Conservation (phyloP, 2,329 filamentous ascomycete species). For the Allantophomopsis lycopodina region DNA sequence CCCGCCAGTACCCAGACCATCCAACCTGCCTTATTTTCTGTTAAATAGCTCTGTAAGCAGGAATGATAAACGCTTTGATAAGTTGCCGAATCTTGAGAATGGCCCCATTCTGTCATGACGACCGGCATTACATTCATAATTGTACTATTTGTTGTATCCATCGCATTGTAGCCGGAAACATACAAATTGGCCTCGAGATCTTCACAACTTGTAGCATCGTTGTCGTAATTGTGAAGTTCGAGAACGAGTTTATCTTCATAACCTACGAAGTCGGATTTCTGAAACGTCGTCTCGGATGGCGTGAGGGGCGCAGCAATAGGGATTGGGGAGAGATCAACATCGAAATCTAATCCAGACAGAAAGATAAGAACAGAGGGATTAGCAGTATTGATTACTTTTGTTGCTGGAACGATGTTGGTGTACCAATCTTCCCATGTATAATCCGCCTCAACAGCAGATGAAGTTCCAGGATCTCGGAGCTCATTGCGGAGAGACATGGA, state of each 20-base stretch:
- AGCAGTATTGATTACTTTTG: slow-evolving; percentile 24
- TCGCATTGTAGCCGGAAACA: slow-evolving; percentile 25
- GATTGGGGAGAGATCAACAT: slow-evolving; percentile 23
- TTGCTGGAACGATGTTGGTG: slow-evolving; percentile 24
- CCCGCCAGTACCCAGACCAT: slow-evolving; percentile 44
- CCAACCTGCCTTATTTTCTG: slow-evolving; percentile 35
- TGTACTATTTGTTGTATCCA: slow-evolving; percentile 14
- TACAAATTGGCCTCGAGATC: slow-evolving; percentile 20
- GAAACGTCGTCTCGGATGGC: slow-evolving; percentile 22
- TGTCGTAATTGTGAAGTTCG: slow-evolving; percentile 33
- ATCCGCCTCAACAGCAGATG: slow-evolving; percentile 7
- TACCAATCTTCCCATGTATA: slow-evolving; percentile 33
- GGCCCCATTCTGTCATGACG: slow-evolving; percentile 29
- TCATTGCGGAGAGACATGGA: slow-evolving; percentile 25
- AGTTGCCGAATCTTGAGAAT: slow-evolving; percentile 30
- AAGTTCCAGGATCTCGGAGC: slow-evolving; percentile 16
- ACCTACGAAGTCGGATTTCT: slow-evolving; percentile 18
- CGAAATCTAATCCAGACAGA: slow-evolving; percentile 31
- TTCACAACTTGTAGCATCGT: slow-evolving; percentile 20
- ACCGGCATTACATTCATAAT: slow-evolving; percentile 24
- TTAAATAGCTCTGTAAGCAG: slow-evolving; percentile 35
- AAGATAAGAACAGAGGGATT: slow-evolving; percentile 30
- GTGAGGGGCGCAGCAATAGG: slow-evolving; percentile 17
- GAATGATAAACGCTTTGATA: slow-evolving; percentile 34
- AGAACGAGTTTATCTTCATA: slow-evolving; percentile 30